Conservation (phyloP, 257 asterid genomes). For the Plantago ovata region DNA sequence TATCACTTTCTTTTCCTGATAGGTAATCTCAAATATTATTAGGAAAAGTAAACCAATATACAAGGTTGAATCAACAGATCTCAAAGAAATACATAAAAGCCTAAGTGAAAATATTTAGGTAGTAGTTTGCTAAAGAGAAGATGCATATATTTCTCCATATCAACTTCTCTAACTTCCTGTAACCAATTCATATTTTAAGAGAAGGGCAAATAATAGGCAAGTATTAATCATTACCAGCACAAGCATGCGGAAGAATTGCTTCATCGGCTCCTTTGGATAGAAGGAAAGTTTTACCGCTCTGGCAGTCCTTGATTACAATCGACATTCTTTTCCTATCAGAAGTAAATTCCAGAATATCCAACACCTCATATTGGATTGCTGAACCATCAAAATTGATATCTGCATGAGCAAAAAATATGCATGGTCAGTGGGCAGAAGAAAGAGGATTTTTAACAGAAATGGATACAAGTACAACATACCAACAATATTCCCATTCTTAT, state of each 20-base stretch:
- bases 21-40: too few relatives aligned
- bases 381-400: constrained; percentile 74
- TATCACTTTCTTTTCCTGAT: too few relatives aligned
- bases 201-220: too few relatives aligned
- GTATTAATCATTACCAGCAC: constrained; percentile 44
- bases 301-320: constrained; percentile 71
- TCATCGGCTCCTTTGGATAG: constrained; percentile 98
- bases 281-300: constrained; percentile 61
- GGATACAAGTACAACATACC: constrained; percentile 45
- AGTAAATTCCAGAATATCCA: constrained; percentile 90
- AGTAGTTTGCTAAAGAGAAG: too few relatives aligned
- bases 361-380: constrained; percentile 67
- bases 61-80: too few relatives aligned
- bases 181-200: too few relatives aligned
- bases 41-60: too few relatives aligned
- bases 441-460: constrained; percentile 16
- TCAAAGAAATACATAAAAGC: too few relatives aligned
- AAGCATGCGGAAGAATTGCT: constrained; percentile 74
- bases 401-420: constrained; percentile 40
- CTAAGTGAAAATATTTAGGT: too few relatives aligned
- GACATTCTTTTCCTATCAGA: constrained; percentile 98
- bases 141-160: too few relatives aligned
- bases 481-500: constrained; percentile 62
- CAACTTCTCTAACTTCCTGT: too few relatives aligned
- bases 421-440: constrained; percentile 17